These are phyloP conservation scores for Scutellaria minor DNA, from an alignment of 257 asterid genomes.

Conservation along the genomic window DNA sequence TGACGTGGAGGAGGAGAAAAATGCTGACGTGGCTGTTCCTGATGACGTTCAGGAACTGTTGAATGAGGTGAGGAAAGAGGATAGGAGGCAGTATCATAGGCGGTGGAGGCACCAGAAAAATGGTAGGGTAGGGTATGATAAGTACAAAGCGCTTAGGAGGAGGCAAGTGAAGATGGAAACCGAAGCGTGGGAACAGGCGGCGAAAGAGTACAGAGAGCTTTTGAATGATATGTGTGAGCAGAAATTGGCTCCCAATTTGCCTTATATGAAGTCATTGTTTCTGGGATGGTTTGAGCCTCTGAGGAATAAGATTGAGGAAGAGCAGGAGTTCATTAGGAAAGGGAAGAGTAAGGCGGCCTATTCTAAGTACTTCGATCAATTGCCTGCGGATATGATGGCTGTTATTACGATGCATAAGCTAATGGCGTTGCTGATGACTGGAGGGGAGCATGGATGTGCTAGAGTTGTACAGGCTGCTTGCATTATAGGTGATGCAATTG, in stretches of 20 bases:
- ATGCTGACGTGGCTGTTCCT: conserved; percentile 34
- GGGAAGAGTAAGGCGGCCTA: conserved; percentile 63
- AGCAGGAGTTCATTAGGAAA: conserved; percentile 64
- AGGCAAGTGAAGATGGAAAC: conserved; percentile 85
- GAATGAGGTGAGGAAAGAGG: conserved; percentile 63
- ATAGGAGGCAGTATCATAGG: conserved; percentile 40
- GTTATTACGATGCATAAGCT: conserved; percentile 92
- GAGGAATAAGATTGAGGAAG: conserved; percentile 65
- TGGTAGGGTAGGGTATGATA: conserved; percentile 45
- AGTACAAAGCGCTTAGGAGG: conserved; percentile 53
- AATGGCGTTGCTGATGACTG: conserved; percentile 74
- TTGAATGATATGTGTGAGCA: conserved; percentile 85
- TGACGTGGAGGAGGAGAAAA: conserved; percentile 61
- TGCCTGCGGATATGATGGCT: conserved; percentile 94
- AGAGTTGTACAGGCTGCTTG: conserved; percentile 80
- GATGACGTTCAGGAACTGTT: conserved; percentile 66
- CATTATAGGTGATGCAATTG: conserved; percentile 78
- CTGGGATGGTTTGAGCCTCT: conserved; percentile 96
- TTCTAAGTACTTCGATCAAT: conserved; percentile 61
- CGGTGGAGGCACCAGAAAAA: conserved; percentile 45
- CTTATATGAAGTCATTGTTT: conserved; percentile 80
- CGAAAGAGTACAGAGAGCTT: conserved; percentile 77
- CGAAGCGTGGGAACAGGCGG: conserved; percentile 88
- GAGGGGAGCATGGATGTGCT: conserved; percentile 72
- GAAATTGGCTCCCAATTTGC: conserved; percentile 90